Evolutionary conservation across 2,329 filamentous ascomycete genomes (phyloP).

Genomic region (Aspergillus pseudonomiae): DNA sequence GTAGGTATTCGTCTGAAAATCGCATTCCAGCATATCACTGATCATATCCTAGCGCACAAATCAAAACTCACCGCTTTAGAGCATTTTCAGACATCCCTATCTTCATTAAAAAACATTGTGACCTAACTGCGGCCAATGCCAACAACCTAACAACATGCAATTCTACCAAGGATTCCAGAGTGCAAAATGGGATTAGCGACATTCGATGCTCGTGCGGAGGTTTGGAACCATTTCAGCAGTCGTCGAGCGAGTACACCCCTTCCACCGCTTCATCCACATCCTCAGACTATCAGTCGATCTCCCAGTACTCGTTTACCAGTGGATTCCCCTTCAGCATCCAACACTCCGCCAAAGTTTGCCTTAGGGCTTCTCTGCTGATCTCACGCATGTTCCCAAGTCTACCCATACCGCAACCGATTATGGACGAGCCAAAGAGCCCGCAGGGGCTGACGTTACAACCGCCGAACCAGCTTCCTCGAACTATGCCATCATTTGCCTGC

Average conservation of each 20-base stretch:
- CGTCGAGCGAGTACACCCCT: constrained; percentile 36
- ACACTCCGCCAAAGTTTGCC: constrained; percentile 46
- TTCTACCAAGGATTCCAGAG: constrained; percentile 12
- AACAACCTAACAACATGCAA: constrained; percentile 13
- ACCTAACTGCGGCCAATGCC: constrained; percentile 39
- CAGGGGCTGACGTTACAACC: constrained; percentile 21
- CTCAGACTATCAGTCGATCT: constrained; percentile 33
- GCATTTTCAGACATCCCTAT: constrained; percentile 51
- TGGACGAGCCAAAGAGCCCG: constrained; percentile 17
- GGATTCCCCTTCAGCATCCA: constrained; percentile 46
- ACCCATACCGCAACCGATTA: constrained; percentile 39
- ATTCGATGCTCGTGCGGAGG: constrained; percentile 38
- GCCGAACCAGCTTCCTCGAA: constrained; percentile 38
- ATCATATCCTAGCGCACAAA: constrained; percentile 41
- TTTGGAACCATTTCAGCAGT: constrained; percentile 33
- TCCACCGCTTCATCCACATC: constrained; percentile 37
- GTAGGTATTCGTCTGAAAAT: constrained; percentile 24
- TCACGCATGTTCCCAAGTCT: constrained; percentile 45
- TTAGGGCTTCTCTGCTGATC: constrained; percentile 44
- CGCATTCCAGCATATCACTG: constrained; percentile 1
- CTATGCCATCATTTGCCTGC: constrained; percentile 52
- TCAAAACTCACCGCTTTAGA: constrained; percentile 50
- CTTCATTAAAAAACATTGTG: constrained; percentile 50
- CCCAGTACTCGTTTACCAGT: constrained; percentile 34
- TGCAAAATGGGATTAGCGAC: constrained; percentile 28